A percentile compares a stretch with the other conserved stretches of the same genome.
Conservation (phyloP, 225 moss, liverwort and hornwort species). For the Ulota crispa region DNA sequence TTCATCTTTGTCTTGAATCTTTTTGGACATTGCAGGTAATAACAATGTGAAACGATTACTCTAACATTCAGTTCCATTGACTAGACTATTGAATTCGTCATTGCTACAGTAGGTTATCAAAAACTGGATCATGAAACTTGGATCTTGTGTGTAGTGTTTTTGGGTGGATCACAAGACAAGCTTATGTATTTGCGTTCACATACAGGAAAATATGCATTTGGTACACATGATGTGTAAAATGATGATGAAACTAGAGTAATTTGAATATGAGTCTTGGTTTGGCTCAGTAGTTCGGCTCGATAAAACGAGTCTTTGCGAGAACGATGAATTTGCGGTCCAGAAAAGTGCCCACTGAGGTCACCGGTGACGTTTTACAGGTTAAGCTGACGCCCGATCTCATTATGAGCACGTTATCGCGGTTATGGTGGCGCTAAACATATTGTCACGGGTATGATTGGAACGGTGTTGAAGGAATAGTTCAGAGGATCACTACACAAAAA, state of each 20-base stretch:
- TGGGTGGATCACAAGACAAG: not conserved
- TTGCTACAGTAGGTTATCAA: not conserved
- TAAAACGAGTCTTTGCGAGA: not conserved
- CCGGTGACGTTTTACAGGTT: not conserved
- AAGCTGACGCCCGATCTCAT: not conserved
- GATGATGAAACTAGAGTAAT: not conserved
- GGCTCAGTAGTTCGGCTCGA: constrained; percentile 5
- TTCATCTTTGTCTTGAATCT: not conserved
- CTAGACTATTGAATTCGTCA: not conserved
- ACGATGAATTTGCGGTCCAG: not conserved
- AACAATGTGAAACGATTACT: not conserved
- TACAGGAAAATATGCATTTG: not conserved
- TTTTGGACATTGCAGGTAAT: not conserved
- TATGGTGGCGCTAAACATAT: not conserved
- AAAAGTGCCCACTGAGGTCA: constrained; percentile 7
- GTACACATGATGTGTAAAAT: not conserved
- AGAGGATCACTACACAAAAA: constrained; percentile 23
- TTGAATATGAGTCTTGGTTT: not conserved
- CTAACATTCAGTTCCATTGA: not conserved
- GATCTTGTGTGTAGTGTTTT: not conserved
- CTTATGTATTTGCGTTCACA: not conserved
- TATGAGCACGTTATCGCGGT: not conserved
- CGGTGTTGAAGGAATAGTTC: constrained; percentile 3
- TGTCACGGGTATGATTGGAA: constrained; percentile 5
- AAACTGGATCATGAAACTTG: not conserved